These are phyloP conservation scores for Neurospora intermedia DNA, from an alignment of 495 filamentous ascomycete species.

Conservation along the genomic window DNA sequence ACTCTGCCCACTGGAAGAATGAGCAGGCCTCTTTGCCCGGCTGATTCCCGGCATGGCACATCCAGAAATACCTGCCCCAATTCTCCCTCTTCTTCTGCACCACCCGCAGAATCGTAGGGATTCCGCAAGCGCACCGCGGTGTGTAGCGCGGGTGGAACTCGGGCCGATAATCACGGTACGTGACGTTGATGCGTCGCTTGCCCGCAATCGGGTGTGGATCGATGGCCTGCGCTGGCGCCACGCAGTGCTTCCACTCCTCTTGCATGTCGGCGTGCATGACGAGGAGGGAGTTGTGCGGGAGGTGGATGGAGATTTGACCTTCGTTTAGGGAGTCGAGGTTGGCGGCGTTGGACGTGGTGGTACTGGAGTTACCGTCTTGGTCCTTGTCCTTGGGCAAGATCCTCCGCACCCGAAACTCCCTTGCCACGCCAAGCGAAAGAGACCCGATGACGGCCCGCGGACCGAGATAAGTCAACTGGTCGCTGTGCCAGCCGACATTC, in stretches of 20 bases:
- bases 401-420: conserved; percentile 81
- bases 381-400: conserved; percentile 50
- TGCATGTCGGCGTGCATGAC: conserved; percentile 94
- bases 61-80: conserved; percentile 82
- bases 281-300: conserved; percentile 86
- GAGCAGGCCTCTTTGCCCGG: conserved; percentile 67
- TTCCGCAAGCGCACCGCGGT: conserved; percentile 52
- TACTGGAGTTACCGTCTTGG: conserved; percentile 15
- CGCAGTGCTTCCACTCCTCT: conserved; percentile 70
- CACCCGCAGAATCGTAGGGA: conserved; percentile 65
- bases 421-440: conserved; percentile 74
- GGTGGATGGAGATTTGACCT: conserved; percentile 82
- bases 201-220: conserved; percentile 74
- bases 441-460: conserved; percentile 82
- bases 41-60: conserved; percentile 70
- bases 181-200: conserved; percentile 79
- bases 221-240: conserved; percentile 61
- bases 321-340: conserved; percentile 39
- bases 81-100: conserved; percentile 67
- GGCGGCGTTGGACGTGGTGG: conserved; percentile 13
- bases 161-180: conserved; percentile 77
- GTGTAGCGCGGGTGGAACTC: conserved; percentile 62
- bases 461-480: conserved; percentile 88
- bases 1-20: conserved; percentile 84
- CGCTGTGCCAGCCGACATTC: conserved; percentile 82